phyloP scores from a whole-genome alignment of 441 rosid genomes.

The Heliophila coronopifolia region DNA sequence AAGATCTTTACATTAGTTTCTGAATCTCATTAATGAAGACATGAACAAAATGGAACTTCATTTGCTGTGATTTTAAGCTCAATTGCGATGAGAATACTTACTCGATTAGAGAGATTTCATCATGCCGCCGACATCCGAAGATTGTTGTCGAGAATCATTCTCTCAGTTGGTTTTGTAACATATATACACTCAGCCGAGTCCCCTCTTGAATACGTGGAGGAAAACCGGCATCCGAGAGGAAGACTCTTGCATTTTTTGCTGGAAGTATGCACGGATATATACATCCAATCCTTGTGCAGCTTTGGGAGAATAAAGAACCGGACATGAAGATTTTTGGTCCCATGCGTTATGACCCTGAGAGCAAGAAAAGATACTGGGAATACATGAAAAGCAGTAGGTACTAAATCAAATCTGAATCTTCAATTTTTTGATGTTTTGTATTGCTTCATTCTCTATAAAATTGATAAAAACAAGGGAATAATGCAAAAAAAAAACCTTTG shows the following conservation, averaged over 20 bases:
- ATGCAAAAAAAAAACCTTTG: too few species aligned
- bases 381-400: slow-evolving; percentile 75
- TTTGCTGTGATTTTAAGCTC: neutral
- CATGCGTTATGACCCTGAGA: slow-evolving; percentile 51
- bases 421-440: too few species aligned
- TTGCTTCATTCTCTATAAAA: too few species aligned
- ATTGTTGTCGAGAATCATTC: slow-evolving; percentile 34
- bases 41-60: too few species aligned
- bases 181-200: slow-evolving; percentile 52
- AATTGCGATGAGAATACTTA: slow-evolving; percentile 32
- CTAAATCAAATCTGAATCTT: too few species aligned
- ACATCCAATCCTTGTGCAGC: slow-evolving; percentile 46
- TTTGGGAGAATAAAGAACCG: slow-evolving; percentile 66
- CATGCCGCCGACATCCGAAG: slow-evolving; percentile 40
- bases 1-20: neutral
- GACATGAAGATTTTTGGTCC: slow-evolving; percentile 84
- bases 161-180: slow-evolving; percentile 45
- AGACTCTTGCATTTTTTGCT: slow-evolving; percentile 75
- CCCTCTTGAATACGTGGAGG: slow-evolving; percentile 65
- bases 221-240: slow-evolving; percentile 50
- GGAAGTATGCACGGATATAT: slow-evolving; percentile 87
- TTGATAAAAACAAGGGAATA: too few species aligned
- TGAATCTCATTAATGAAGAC: too few species aligned
- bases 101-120: slow-evolving; percentile 28
- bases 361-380: slow-evolving; percentile 58